Evolutionary conservation across 2,329 filamentous ascomycete species (phyloP).

Genomic region (Fusarium oligoseptatum): DNA sequence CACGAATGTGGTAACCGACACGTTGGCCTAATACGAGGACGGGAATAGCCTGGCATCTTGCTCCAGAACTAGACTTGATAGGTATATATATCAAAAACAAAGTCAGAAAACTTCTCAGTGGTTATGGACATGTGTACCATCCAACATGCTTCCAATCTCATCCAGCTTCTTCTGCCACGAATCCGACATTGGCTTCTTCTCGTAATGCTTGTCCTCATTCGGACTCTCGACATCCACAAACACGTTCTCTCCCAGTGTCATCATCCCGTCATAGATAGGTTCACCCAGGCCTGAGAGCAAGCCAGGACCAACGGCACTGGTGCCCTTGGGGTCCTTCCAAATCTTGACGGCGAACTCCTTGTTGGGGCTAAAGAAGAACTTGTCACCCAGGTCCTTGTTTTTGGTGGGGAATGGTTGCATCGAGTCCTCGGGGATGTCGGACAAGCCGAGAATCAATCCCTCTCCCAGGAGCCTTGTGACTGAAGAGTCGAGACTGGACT

Average conservation of each 20-base stretch:
- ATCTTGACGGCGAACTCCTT: conserved; percentile 24
- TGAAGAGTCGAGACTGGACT: conserved; percentile 16
- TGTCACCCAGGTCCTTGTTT: conserved; percentile 19
- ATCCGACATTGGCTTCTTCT: conserved; percentile 19
- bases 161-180: conserved; percentile 43
- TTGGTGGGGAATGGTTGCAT: conserved; percentile 55
- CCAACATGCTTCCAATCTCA: conserved; percentile 37
- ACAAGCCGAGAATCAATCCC: conserved; percentile 48
- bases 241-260: conserved; percentile 29
- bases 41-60: not conserved
- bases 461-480: conserved; percentile 23
- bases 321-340: conserved; percentile 26
- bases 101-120: not conserved
- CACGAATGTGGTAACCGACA: no score
- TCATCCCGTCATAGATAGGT: conserved; percentile 12
- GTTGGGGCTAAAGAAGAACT: conserved; percentile 26
- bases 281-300: conserved; percentile 13
- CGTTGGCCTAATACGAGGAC: no score
- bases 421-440: conserved; percentile 51
- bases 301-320: conserved; percentile 1
- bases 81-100: not conserved
- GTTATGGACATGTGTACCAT: conserved; percentile 20
- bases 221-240: conserved; percentile 41
- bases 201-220: conserved; percentile 33
- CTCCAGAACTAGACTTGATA: not conserved